Evolutionary conservation across 108 stramenopile genomes (phyloP).

Genomic region (Schizochytrium sp.): DNA sequence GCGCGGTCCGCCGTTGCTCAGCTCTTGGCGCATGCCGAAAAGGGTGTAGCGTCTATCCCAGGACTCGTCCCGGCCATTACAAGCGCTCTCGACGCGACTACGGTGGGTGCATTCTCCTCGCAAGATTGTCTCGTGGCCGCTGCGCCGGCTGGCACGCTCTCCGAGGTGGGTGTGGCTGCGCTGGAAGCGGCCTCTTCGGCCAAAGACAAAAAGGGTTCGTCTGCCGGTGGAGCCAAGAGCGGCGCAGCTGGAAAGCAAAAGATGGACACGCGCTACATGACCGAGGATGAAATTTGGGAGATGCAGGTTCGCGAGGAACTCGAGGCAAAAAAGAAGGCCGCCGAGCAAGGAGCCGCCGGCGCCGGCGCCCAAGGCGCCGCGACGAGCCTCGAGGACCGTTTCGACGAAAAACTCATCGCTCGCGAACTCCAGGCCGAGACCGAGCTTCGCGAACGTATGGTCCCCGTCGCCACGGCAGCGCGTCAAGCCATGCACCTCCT

Average conservation of each 20-base stretch:
- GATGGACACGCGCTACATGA: neutral
- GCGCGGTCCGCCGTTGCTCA: neutral
- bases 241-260: neutral
- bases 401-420: neutral
- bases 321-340: neutral
- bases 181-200: neutral
- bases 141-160: neutral
- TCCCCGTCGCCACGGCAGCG: neutral
- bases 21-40: neutral
- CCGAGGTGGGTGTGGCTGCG: neutral
- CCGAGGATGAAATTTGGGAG: slow-evolving; percentile 2
- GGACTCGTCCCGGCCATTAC: neutral
- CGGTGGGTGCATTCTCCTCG: neutral
- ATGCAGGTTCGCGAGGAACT: neutral
- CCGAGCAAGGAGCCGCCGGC: neutral
- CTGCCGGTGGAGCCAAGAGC: neutral
- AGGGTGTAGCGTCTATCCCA: neutral
- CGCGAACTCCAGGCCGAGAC: neutral
- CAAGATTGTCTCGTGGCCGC: neutral
- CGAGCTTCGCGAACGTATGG: neutral
- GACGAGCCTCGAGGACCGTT: neutral
- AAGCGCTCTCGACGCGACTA: neutral
- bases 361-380: neutral
- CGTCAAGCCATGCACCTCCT: neutral
- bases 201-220: neutral